Percentiles rank a stretch among this genome's conserved stretches.
Conservation (phyloP, 495 filamentous ascomycete genomes). For the Elasticomyces elasticus region DNA sequence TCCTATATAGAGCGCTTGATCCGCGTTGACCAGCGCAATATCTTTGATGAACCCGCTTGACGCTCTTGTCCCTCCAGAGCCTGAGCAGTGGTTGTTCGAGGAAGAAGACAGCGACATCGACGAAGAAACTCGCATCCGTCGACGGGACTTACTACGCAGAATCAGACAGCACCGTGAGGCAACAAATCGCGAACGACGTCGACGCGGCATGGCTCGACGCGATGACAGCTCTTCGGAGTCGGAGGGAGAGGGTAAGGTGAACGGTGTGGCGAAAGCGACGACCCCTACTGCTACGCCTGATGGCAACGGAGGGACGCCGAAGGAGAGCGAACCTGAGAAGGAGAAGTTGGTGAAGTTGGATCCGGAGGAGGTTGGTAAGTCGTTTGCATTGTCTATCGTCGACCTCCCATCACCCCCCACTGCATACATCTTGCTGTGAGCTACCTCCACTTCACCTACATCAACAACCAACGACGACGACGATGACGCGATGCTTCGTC, state of each 20-base stretch:
- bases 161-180: not conserved
- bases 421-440: not conserved
- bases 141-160: not conserved
- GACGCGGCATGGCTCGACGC: conserved; percentile 1
- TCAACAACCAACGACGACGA: too few species aligned
- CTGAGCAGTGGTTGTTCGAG: not conserved
- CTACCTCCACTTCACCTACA: too few species aligned
- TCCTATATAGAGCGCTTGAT: not conserved
- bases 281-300: not conserved
- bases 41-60: conserved; percentile 3
- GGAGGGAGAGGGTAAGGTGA: not conserved
- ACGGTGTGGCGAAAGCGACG: not conserved
- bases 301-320: not conserved
- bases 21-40: too few species aligned
- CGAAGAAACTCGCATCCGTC: not conserved
- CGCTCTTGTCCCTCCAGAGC: not conserved
- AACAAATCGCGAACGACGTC: not conserved
- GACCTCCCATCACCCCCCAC: too few species aligned
- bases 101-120: not conserved
- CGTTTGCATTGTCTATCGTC: too few species aligned
- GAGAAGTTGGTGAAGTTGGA: conserved; percentile 22
- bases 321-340: not conserved
- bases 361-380: conserved; percentile 15
- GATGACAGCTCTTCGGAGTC: not conserved
- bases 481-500: too few species aligned